These are phyloP conservation scores for Lycium barbarum DNA, from an alignment of 257 asterid species.

Conservation along the genomic window DNA sequence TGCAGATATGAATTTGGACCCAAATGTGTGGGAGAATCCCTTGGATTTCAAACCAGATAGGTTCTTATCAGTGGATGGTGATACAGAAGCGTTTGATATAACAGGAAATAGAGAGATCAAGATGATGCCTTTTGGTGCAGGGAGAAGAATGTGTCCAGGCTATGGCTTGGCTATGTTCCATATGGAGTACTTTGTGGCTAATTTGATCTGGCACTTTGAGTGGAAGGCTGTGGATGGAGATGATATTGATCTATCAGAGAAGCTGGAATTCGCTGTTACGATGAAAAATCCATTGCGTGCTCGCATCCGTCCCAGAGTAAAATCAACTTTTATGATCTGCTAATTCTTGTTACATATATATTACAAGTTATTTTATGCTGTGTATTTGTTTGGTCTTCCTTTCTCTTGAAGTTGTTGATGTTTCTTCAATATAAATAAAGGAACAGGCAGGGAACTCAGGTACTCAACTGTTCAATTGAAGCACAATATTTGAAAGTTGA, in stretches of 20 bases:
- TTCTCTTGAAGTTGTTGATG: background rate
- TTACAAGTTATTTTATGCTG: too few relatives aligned
- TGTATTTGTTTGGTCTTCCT: background rate
- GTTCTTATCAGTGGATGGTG: constrained; percentile 23
- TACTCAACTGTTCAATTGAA: background rate
- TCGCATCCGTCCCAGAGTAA: constrained; percentile 35
- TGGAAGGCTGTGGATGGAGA: constrained; percentile 36
- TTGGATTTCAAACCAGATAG: constrained; percentile 44
- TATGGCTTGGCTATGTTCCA: constrained; percentile 33
- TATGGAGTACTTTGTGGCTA: constrained; percentile 39
- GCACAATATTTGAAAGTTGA: background rate
- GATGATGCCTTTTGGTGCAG: constrained; percentile 51
- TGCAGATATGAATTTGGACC: constrained; percentile 39
- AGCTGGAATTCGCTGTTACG: constrained; percentile 31
- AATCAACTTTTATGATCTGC: constrained; percentile 1
- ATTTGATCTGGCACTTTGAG: constrained; percentile 41
- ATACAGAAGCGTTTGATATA: constrained; percentile 20
- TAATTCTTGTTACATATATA: background rate
- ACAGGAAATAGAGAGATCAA: constrained; percentile 40
- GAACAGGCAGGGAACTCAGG: background rate
- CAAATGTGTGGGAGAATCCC: constrained; percentile 43
- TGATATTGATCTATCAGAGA: constrained; percentile 30
- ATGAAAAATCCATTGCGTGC: constrained; percentile 42
- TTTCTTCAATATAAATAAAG: background rate
- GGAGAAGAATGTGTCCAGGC: constrained; percentile 43